These are phyloP conservation scores for Casuarina equisetifolia DNA, from an alignment of 306 rosid species.

Conservation along the genomic window DNA sequence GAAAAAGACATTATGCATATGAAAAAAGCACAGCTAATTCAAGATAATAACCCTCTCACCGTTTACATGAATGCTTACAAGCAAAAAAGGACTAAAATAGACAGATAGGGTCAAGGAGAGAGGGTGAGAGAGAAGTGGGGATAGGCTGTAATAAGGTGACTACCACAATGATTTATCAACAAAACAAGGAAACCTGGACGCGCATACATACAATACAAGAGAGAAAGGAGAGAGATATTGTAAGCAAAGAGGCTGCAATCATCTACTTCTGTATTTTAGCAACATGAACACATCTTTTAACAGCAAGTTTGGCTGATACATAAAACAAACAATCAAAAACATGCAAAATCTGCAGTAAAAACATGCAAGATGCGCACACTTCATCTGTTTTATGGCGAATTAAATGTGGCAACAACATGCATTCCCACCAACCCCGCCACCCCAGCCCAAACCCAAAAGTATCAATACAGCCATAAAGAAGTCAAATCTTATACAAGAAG, in stretches of 20 bases:
- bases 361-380: not conserved
- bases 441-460: not conserved
- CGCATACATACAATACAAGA: not conserved
- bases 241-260: not conserved
- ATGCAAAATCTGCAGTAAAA: not conserved
- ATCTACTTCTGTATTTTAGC: not conserved
- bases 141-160: too few relatives aligned
- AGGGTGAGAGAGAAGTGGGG: not conserved
- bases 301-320: not conserved
- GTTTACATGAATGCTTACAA: not conserved
- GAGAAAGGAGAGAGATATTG: not conserved
- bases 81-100: not conserved
- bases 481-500: not conserved
- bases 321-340: not conserved
- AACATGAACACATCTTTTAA: not conserved
- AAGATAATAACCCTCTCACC: not conserved
- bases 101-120: not conserved
- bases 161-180: not conserved
- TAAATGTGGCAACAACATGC: not conserved
- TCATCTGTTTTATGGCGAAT: not conserved
- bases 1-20: slow-evolving; percentile 13
- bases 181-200: not conserved
- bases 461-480: not conserved
- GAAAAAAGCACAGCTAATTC: not conserved
- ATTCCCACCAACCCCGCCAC: not conserved